These are phyloP conservation scores for Protomyces inouyei DNA, from an alignment of 1,139 yeast species.

Conservation along the genomic window DNA sequence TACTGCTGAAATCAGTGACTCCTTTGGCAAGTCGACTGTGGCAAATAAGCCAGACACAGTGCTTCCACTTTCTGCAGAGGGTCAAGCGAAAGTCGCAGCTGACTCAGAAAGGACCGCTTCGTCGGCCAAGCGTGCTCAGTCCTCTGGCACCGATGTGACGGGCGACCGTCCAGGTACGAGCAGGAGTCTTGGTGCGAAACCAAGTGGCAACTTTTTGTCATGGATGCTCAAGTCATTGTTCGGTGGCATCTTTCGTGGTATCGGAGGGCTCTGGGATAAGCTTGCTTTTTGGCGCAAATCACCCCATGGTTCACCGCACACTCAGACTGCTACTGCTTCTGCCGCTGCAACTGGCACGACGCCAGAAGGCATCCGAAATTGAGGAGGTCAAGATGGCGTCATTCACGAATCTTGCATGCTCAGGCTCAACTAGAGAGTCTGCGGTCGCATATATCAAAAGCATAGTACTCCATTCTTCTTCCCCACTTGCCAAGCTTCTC, in stretches of 20 bases:
- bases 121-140: neutral
- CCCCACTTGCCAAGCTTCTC: neutral
- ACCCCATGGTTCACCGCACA: constrained; percentile 1
- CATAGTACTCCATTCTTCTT: neutral
- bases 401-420: no score
- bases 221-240: constrained; percentile 18
- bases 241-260: constrained; percentile 21
- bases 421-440: no score
- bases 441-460: neutral
- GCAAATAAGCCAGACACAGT: constrained; percentile 11
- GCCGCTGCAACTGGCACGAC: neutral
- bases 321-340: neutral
- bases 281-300: constrained; percentile 22
- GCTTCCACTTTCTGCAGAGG: constrained; percentile 11
- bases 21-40: neutral
- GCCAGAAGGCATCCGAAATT: no score
- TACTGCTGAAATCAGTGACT: constrained; percentile 6
- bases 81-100: constrained; percentile 5
- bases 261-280: constrained; percentile 8
- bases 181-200: constrained; percentile 11
- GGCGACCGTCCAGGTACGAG: constrained; percentile 3
- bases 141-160: neutral
- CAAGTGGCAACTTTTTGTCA: constrained; percentile 10
- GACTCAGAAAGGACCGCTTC: neutral
- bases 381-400: no score